A percentile compares a stretch with the other conserved stretches of the same genome.
Evolutionary conservation across 2,329 filamentous ascomycete species (phyloP).

Genomic region (Arthrobotrys iridis): DNA sequence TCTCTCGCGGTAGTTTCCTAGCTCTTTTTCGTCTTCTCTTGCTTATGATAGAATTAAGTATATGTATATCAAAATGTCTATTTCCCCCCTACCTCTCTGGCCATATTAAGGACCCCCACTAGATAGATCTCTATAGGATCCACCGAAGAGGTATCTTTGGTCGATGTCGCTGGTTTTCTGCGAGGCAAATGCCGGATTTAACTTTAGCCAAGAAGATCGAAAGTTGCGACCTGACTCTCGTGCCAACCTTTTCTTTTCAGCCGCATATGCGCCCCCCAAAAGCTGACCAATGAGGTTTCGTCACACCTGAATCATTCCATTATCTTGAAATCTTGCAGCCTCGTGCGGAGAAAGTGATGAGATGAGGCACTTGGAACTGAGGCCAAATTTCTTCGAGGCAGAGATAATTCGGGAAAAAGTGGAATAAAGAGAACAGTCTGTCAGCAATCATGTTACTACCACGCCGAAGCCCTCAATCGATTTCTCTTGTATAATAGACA

Average conservation of each 20-base stretch:
- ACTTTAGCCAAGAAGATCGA: not conserved
- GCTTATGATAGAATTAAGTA: slow-evolving; percentile 12
- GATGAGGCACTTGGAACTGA: not conserved
- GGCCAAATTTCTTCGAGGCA: too few species aligned
- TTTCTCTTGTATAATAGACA: too few species aligned
- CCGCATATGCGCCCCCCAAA: slow-evolving; percentile 7
- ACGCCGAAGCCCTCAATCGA: too few species aligned
- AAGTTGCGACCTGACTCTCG: not conserved
- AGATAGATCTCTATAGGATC: not conserved
- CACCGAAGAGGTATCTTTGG: not conserved
- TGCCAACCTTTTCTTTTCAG: slow-evolving; percentile 5
- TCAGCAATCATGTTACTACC: too few species aligned
- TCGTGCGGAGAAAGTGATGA: slow-evolving; percentile 13
- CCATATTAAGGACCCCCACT: not conserved
- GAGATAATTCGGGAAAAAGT: not conserved
- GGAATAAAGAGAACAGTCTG: not conserved
- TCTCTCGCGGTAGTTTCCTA: not conserved
- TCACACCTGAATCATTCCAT: not conserved
- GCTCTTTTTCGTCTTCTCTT: not conserved
- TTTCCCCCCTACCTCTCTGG: not conserved
- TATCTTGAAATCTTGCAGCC: slow-evolving; percentile 12
- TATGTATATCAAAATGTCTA: slow-evolving; percentile 32
- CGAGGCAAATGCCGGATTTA: too few species aligned
- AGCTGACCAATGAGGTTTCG: not conserved
- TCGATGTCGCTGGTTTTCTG: too few species aligned